These are phyloP conservation scores for Teunomyces barrocoloradensis DNA, from an alignment of 805 yeast species.

Conservation along the genomic window DNA sequence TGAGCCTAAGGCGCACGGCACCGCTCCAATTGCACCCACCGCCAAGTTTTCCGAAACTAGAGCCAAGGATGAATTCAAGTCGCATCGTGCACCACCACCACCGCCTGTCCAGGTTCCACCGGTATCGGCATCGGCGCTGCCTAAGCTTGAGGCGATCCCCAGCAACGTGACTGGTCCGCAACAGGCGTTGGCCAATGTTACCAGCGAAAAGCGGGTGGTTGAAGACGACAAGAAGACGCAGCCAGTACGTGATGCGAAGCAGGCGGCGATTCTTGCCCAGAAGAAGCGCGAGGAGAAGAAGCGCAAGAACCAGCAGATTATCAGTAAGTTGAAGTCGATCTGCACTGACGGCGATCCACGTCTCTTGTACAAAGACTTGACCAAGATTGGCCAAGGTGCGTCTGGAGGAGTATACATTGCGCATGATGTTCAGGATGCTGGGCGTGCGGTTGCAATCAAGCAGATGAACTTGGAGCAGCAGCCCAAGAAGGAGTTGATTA, in stretches of 20 bases:
- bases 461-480: conserved; percentile 95
- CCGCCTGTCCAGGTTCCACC: conserved; percentile 25
- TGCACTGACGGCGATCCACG: conserved; percentile 87
- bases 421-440: conserved; percentile 49
- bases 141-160: conserved; percentile 24
- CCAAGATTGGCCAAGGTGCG: conserved; percentile 97
- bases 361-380: conserved; percentile 59
- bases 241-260: conserved; percentile 50
- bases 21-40: conserved; percentile 35
- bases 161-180: conserved; percentile 28
- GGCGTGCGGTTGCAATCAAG: conserved; percentile 81
- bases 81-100: conserved; percentile 44
- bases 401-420: conserved; percentile 97
- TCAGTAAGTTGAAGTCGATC: conserved; percentile 67
- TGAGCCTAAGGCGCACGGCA: conserved; percentile 27
- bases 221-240: conserved; percentile 15
- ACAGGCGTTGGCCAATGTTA: conserved; percentile 18
- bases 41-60: conserved; percentile 23
- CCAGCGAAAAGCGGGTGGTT: conserved; percentile 11
- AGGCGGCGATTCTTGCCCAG: conserved; percentile 56
- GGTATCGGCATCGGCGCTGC: background rate
- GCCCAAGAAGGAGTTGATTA: conserved; percentile 92
- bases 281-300: conserved; percentile 78
- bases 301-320: conserved; percentile 66
- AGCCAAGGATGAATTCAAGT: conserved; percentile 23